A percentile compares a stretch with the other conserved stretches of the same genome.
Conservation (phyloP, 331 rosid species). For the Dryas integrifolia region DNA sequence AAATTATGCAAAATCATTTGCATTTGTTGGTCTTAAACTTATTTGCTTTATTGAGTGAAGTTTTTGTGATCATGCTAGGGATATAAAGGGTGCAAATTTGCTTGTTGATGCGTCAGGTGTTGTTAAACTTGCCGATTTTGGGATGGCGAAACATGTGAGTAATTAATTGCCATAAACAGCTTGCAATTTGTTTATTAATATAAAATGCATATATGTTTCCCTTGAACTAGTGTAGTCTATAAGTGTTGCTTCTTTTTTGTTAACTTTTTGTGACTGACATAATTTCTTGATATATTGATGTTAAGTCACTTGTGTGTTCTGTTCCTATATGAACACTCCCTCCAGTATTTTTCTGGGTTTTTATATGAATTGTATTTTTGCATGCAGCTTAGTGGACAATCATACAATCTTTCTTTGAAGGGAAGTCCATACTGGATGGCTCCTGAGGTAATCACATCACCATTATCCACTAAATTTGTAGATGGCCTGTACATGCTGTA, state of each 20-base stretch:
- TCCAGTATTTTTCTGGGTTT: conserved; percentile 13
- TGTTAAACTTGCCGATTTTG: conserved; percentile 97
- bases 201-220: background rate
- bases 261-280: background rate
- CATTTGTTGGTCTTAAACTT: background rate
- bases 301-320: background rate
- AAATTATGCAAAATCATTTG: background rate
- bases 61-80: conserved; percentile 50
- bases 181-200: background rate
- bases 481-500: conserved; percentile 20
- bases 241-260: background rate
- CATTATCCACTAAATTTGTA: conserved; percentile 1
- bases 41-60: conserved; percentile 9
- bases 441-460: conserved; percentile 69
- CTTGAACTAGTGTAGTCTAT: background rate
- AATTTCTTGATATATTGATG: background rate
- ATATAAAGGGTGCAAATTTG: conserved; percentile 97
- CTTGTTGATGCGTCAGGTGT: conserved; percentile 74
- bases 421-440: conserved; percentile 99
- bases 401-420: conserved; percentile 74
- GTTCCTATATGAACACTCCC: background rate
- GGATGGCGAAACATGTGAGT: conserved; percentile 94
- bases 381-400: conserved; percentile 69
- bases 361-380: conserved; percentile 29
- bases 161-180: conserved; percentile 6